phyloP scores from a whole-genome alignment of 768 basidiomycete species.

The Lentinus tigrinus region DNA sequence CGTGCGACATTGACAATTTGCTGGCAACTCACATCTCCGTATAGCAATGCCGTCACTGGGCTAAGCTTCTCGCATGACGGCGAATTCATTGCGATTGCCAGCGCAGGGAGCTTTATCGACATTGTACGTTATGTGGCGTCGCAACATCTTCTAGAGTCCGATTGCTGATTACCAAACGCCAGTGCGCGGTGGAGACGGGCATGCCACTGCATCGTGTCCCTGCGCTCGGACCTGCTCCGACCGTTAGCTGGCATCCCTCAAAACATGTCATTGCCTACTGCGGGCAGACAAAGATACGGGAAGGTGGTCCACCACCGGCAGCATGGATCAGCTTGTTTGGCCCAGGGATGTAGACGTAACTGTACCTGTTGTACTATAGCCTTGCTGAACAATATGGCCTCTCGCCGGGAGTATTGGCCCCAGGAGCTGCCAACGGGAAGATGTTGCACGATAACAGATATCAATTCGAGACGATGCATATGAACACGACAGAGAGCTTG shows the following conservation, averaged over 20 bases:
- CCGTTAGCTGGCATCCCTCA: slow-evolving; percentile 81
- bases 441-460: background rate
- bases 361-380: background rate
- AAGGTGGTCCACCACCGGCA: slow-evolving; percentile 62
- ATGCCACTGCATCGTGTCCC: slow-evolving; percentile 75
- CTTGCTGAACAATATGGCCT: background rate
- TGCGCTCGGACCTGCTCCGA: slow-evolving; percentile 67
- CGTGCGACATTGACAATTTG: background rate
- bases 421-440: background rate
- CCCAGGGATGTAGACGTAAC: slow-evolving; percentile 21
- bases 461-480: slow-evolving; percentile 2
- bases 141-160: background rate
- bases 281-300: slow-evolving; percentile 67
- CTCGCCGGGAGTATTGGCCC: background rate
- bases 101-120: slow-evolving; percentile 69
- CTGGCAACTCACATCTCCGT: background rate
- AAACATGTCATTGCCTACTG: slow-evolving; percentile 82
- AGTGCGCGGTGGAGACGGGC: slow-evolving; percentile 82
- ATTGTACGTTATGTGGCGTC: slow-evolving; percentile 55
- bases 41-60: slow-evolving; percentile 66
- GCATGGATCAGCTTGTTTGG: slow-evolving; percentile 78
- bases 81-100: slow-evolving; percentile 79
- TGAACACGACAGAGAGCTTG: slow-evolving; percentile 15
- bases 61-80: slow-evolving; percentile 83
- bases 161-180: background rate